Base-by-base conservation (phyloP, 2,329 filamentous ascomycete species). In the Fusarium temperatum region DNA sequence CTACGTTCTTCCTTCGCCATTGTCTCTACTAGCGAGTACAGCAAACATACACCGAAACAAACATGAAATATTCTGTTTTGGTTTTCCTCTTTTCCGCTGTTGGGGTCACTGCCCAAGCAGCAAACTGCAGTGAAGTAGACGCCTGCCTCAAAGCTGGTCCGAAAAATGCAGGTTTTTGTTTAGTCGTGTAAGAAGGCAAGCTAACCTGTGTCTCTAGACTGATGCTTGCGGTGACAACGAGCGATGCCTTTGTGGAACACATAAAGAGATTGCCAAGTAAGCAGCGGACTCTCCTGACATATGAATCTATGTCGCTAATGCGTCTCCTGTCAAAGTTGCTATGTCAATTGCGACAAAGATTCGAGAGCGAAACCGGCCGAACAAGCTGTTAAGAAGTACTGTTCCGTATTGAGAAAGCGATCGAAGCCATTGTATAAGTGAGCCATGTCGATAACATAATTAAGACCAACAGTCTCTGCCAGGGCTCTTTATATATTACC, bases 171-270 rank as follows among this genome's bases (percentile, higher is more conserved):
- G 3, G 17, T 28, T 4, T 22, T 5, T n/a, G 3, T 6, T 26
- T 8, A 7, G 10, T 3, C 3, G 3, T 6, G 14, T 3, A 10
- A 26, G 5, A 8, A 8, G 6, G 6, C 4, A 17, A 11, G 53
- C 24, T 63, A n/a, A 63, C 24, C 3, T 5, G 8, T 24, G 2
- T 38, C 4, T 14, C 2, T 24, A 72, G 69, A 48, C 63, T 22
- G 51, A 45, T 22, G 63, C 45, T 5, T 72, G 69, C 18, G 26
- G 30, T 1, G 41, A 45, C n/a, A 68, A 55, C 4, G 30, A 68
- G 9, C 57, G 69, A 20, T 72, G 68, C 11, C 53, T 63, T 17
- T 72, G 69, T 11, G 68, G 69, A 22, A 71, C 69, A 10, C 58
- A 68, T 6, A 72, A 72, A 20, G 69, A 72, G 42, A 68, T 72